Percentiles rank a stretch among this genome's conserved stretches.
Evolutionary conservation across 768 basidiomycete species (phyloP).

Genomic region (Lactarius vividus): DNA sequence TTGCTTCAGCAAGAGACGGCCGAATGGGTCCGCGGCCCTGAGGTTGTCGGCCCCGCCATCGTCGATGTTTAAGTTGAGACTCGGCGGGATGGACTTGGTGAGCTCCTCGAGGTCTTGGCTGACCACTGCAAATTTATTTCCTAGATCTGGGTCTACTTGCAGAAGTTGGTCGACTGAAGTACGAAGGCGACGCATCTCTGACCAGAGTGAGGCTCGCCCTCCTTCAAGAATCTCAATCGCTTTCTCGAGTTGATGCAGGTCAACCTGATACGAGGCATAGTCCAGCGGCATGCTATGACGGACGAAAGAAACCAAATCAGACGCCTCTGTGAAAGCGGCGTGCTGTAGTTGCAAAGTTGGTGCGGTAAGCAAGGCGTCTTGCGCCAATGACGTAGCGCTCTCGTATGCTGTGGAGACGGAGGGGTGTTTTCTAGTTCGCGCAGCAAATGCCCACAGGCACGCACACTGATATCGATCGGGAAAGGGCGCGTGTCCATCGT

Average conservation of each 20-base stretch:
- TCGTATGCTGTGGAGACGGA: not conserved
- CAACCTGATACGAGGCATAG: not conserved
- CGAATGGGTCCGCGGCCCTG: too few species aligned
- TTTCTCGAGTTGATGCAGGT: too few species aligned
- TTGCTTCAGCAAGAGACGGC: not conserved
- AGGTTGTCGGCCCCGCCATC: not conserved
- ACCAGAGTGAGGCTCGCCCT: not conserved
- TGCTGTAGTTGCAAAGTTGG: slow-evolving; percentile 11
- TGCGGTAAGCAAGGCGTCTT: not conserved
- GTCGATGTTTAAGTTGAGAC: not conserved
- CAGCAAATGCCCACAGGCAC: not conserved
- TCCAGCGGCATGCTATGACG: too few species aligned
- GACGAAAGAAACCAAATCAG: too few species aligned
- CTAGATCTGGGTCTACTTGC: not conserved
- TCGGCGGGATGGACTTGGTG: not conserved
- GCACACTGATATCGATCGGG: not conserved
- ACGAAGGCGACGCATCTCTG: not conserved
- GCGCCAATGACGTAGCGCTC: not conserved
- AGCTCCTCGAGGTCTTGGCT: not conserved
- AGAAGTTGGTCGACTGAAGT: not conserved
- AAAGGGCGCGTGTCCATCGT: not conserved
- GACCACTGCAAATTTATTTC: not conserved
- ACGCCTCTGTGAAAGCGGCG: not conserved
- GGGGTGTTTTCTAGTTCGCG: not conserved
- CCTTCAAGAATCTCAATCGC: not conserved